A percentile compares a stretch with the other conserved stretches of the same genome.
phyloP scores from a whole-genome alignment of 2,329 filamentous ascomycete genomes.

The Graphilbum sp. region DNA sequence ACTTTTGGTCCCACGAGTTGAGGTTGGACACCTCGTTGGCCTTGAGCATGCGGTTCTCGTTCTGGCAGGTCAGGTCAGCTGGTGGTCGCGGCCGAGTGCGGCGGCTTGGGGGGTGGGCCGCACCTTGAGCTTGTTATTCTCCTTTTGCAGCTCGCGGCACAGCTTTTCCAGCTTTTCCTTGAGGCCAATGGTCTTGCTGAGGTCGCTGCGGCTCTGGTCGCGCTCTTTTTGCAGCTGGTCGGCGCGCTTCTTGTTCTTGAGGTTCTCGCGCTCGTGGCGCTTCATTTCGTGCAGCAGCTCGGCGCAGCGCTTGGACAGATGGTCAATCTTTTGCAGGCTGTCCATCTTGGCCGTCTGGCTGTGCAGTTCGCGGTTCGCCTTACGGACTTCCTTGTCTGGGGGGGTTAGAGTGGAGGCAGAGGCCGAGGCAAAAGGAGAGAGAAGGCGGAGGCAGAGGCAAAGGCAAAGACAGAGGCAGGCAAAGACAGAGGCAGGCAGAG shows the following conservation, averaged over 20 bases:
- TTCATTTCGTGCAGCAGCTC: conserved; percentile 93
- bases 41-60: conserved; percentile 84
- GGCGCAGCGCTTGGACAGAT: conserved; percentile 77
- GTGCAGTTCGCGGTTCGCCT: conserved; percentile 79
- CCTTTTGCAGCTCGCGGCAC: conserved; percentile 82
- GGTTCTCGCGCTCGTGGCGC: conserved; percentile 79
- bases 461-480: background rate
- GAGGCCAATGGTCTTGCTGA: conserved; percentile 76
- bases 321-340: conserved; percentile 79
- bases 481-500: background rate
- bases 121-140: conserved; percentile 97
- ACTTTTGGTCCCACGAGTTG: conserved; percentile 68
- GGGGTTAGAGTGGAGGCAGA: background rate
- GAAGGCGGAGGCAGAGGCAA: background rate
- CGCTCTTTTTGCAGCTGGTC: conserved; percentile 95
- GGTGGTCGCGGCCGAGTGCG: background rate
- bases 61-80: conserved; percentile 27
- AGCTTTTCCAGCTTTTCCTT: conserved; percentile 97
- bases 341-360: conserved; percentile 84
- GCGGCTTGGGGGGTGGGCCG: background rate
- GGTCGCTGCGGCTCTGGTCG: conserved; percentile 71
- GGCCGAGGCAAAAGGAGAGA: background rate
- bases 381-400: conserved; percentile 84
- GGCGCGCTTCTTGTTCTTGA: conserved; percentile 89
- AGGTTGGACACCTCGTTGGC: conserved; percentile 73